Base-by-base conservation (phyloP, 2,329 filamentous ascomycete genomes). In the Pseudohalonectria lignicola region DNA sequence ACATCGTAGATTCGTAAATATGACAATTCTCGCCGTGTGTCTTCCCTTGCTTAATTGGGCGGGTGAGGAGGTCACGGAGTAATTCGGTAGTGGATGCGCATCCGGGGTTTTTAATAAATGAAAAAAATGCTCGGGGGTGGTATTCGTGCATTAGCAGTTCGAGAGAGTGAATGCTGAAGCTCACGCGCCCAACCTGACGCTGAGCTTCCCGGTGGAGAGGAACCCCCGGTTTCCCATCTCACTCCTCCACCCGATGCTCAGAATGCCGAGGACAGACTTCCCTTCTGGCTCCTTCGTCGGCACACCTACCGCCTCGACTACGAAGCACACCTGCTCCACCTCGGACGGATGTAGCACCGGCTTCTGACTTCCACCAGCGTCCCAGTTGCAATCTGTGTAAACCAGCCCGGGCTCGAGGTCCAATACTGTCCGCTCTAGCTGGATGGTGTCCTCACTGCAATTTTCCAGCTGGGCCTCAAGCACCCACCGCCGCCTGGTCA, bases 381-480 rank as follows among this genome's bases (percentile, higher is more conserved):
- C 17, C 72, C 74, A 77, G 48, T 80, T 79, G 45, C 72, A 71
- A 42, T 74, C 72, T 29, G 60, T 59, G 46, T 67, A 74, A 33
- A 50, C 48, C 36, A 79, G 55, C 4, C 71, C 70, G 2, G 59
- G 49, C 45, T 69, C 71, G 6, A 71, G 59, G 38, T 77, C 68
- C 40, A 81, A 56, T 23, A 62, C 61, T 21, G 79, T 74, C 43
- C 64, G 65, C 59, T 94, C 85, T 37, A 98, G 69, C 52, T 84
- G 76, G 46, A 96, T 82, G 4, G 79, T 67, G 32, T 80, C 79
- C 55, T 95, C 88, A 34, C 86, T 86, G 53, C 88, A 84, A 59
- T 96, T 98, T 65, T 98, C 92, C 41, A 98, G 61, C 63, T 98
- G 92, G 19, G 90, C 92, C 59, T 98, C 92, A 36, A 98, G 68